A percentile compares a stretch with the other conserved stretches of the same genome.
Conservation (phyloP, 2,329 filamentous ascomycete genomes). For the Trichophyton mentagrophytes region DNA sequence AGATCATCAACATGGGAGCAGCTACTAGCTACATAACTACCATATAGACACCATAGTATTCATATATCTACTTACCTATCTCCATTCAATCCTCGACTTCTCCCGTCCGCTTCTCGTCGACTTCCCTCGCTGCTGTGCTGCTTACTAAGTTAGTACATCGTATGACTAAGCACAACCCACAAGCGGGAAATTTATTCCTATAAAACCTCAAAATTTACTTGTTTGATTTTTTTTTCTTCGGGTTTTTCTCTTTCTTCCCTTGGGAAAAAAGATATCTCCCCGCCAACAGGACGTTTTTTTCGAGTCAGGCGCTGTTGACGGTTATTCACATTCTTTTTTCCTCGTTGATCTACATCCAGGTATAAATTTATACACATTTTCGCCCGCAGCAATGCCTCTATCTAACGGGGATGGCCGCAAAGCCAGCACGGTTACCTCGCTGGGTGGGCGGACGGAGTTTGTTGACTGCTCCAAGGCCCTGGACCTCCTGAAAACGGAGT, state of each 20-base stretch:
- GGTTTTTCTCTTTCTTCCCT: conserved; percentile 37
- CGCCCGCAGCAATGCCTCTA: conserved; percentile 50
- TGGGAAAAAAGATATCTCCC: conserved; percentile 48
- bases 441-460: conserved; percentile 40
- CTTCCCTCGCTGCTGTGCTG: too few species aligned
- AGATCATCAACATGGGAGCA: too few species aligned
- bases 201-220: conserved; percentile 7
- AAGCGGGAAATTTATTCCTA: conserved; percentile 1
- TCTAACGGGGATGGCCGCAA: conserved; percentile 49
- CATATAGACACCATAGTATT: too few species aligned
- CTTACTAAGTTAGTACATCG: too few species aligned
- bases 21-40: too few species aligned
- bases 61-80: too few species aligned
- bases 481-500: conserved; percentile 65
- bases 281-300: conserved; percentile 41
- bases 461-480: conserved; percentile 64
- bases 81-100: too few species aligned
- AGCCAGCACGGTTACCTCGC: conserved; percentile 37
- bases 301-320: conserved; percentile 31
- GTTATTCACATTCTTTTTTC: conserved; percentile 12
- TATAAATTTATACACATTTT: conserved; percentile 19
- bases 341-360: conserved; percentile 4
- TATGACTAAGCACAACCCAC: background rate
- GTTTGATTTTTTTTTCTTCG: conserved; percentile 8
- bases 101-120: too few species aligned